A percentile compares a stretch with the other conserved stretches of the same genome.
Conservation (phyloP, 768 basidiomycete genomes). For the Chiua virens region DNA sequence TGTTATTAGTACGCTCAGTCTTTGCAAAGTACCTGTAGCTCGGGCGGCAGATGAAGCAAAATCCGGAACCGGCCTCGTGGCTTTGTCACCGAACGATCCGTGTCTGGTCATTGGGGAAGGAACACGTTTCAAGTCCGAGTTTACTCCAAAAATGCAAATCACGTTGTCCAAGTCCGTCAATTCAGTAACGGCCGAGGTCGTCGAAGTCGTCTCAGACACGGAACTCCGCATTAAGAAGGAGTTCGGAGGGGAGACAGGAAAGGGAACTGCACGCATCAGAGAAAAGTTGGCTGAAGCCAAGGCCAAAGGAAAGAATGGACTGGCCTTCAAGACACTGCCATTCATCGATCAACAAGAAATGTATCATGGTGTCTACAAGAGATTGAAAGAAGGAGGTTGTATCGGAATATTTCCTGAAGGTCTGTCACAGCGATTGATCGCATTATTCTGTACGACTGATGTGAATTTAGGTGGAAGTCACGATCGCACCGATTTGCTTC, state of each 20-base stretch:
- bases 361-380: slow-evolving; percentile 91
- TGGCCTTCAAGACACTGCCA: slow-evolving; percentile 82
- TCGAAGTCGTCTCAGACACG: slow-evolving; percentile 87
- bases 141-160: slow-evolving; percentile 79
- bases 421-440: slow-evolving; percentile 30
- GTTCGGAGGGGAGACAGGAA: slow-evolving; percentile 79
- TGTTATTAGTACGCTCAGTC: slow-evolving; percentile 7
- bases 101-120: slow-evolving; percentile 79
- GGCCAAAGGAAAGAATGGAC: slow-evolving; percentile 54
- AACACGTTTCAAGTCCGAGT: slow-evolving; percentile 74
- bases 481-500: slow-evolving; percentile 93
- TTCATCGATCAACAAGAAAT: slow-evolving; percentile 93
- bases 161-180: slow-evolving; percentile 80
- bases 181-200: slow-evolving; percentile 78
- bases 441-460: background rate
- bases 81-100: slow-evolving; percentile 73
- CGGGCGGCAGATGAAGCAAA: slow-evolving; percentile 87
- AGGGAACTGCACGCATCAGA: slow-evolving; percentile 63
- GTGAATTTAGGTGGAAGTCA: slow-evolving; percentile 85
- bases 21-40: slow-evolving; percentile 76
- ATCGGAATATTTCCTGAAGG: slow-evolving; percentile 99
- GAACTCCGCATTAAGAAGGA: slow-evolving; percentile 82
- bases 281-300: slow-evolving; percentile 66
- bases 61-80: slow-evolving; percentile 70
- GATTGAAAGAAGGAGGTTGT: slow-evolving; percentile 79